Conservation (phyloP, 345 rosid genomes). For the Hypericum androsaemum region DNA sequence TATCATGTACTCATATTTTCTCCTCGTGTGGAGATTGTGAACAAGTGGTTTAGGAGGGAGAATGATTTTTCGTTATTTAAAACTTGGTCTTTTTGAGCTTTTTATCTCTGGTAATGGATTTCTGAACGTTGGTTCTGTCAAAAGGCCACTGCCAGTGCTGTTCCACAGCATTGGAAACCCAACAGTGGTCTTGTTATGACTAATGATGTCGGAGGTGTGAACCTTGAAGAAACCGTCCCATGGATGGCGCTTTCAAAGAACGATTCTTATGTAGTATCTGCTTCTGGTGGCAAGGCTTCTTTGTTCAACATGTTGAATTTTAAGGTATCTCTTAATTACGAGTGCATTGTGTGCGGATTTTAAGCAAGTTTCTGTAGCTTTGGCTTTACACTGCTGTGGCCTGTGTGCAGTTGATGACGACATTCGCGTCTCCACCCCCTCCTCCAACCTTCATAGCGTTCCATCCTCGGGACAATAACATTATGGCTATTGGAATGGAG, state of each 20-base stretch:
- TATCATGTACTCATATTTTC: neutral
- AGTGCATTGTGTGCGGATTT: neutral
- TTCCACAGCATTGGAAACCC: conserved; percentile 91
- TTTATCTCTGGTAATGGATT: conserved; percentile 9
- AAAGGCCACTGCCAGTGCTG: conserved; percentile 63
- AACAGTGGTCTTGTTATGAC: conserved; percentile 83
- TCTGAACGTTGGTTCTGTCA: conserved; percentile 18
- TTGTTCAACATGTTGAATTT: conserved; percentile 89
- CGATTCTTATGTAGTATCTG: conserved; percentile 87
- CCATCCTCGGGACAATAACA: conserved; percentile 79
- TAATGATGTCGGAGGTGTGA: conserved; percentile 68
- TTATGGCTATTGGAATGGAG: conserved; percentile 87
- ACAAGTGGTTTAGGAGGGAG: too few relatives aligned
- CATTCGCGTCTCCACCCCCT: conserved; percentile 79
- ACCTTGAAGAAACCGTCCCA: conserved; percentile 70
- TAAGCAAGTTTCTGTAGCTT: neutral
- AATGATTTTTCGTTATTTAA: neutral
- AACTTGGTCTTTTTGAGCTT: neutral
- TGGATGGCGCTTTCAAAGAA: conserved; percentile 93
- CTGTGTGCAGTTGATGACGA: conserved; percentile 67
- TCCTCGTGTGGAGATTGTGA: too few relatives aligned
- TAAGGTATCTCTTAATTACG: conserved; percentile 37
- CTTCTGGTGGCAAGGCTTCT: conserved; percentile 83
- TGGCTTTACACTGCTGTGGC: neutral
- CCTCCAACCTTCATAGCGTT: conserved; percentile 81